Base-by-base conservation (phyloP, 352 stramenopile genomes). In the Phytophthora palmivora region DNA sequence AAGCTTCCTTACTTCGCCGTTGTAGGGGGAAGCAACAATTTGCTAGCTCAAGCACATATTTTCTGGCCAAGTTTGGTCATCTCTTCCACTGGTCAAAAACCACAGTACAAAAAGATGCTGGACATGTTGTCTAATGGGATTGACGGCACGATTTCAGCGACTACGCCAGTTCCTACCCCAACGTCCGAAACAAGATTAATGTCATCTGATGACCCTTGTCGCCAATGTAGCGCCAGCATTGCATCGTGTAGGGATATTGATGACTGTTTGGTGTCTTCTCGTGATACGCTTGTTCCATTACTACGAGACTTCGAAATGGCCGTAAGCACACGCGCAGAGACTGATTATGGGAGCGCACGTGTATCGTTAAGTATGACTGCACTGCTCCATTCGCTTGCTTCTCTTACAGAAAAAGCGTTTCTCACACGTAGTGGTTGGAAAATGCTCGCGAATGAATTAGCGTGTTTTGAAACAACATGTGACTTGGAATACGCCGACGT, bases 401-500 rank as follows among this genome's bases (percentile, higher is more conserved):
- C 44, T 6, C 7, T 5, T 6, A 8, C 19, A n/a, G n/a, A n/a
- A n/a, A n/a, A n/a, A 11, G 15, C 50, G 1, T 34, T 33, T 21
- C 33, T 15, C 21, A 22, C 51, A 8, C 18, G 41, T 2, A 32
- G 33, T 10, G 21, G 9, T 0, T 60, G 52, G 52, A 22, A 50
- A 18, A 10, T n/a, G 6, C 16, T 61, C 18, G 21, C 38, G 7
- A 21, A 22, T 10, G 30, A 46, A 11, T 11, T 61, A 18, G 8
- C 52, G 32, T 61, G 53, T 15, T 53, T 61, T 61, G 16, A 19
- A 6, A 12, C 1, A 4, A 6, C 7, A 4, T 61, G 53, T 8
- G 53, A 61, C 42, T 39, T 61, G 53, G 53, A 61, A 32, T 61
- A 61, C 14, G 16, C 22, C 15, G 32, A 61, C 6, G 53, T 54